Evolutionary conservation across 345 rosid genomes (phyloP), one percentile per base, ranked within the genome.

Genomic region (Lepidium didymum): DNA sequence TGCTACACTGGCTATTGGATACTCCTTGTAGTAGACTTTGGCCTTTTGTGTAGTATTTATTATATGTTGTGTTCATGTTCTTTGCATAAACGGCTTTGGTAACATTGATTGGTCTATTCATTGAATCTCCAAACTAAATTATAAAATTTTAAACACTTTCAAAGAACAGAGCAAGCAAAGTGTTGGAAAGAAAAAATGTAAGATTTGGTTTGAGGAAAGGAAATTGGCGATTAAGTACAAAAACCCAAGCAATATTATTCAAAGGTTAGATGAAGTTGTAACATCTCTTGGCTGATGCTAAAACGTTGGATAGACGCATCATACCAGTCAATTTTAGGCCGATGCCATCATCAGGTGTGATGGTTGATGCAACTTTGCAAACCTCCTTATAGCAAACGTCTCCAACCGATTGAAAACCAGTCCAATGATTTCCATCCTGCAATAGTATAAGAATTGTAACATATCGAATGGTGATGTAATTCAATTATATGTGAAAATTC

Each of bases 381-480:
- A 83, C 97, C 76, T 91, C 91, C 44, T 91, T 86, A 9, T 85
- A 84, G 72, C 85, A 84, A 79, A 91, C 81, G 74, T 88, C 96
- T 66, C 97, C 91, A 8, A 86, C 92, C 13, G 84, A 65, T 69
- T 76, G 80, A 73, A 82, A 85, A 16, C 96, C 96, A 62, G 94
- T 33, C 16, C 23, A 25, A 25, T 33, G 36, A 33, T 33, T 33
- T 7, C 36, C 1, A 33, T 33, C 36, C 36, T 33, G 8, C 36
- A 33, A 33, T 6, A 33, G 9, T 33, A 33, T 34, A 34, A 34
- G 37, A 27, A 27, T 27, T 27, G 31, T 27, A 27, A 27, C 31
- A 27, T 27, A 27, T 27, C 5, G 1, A 5, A 27, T 25, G 27
- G 4, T 25, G 27, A 25, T 25, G 27, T 25, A 3, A 25, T 25